Percentiles rank a stretch among this genome's conserved stretches.
Evolutionary conservation across 768 basidiomycete species (phyloP).

Genomic region (Tricholoma saponaceum): DNA sequence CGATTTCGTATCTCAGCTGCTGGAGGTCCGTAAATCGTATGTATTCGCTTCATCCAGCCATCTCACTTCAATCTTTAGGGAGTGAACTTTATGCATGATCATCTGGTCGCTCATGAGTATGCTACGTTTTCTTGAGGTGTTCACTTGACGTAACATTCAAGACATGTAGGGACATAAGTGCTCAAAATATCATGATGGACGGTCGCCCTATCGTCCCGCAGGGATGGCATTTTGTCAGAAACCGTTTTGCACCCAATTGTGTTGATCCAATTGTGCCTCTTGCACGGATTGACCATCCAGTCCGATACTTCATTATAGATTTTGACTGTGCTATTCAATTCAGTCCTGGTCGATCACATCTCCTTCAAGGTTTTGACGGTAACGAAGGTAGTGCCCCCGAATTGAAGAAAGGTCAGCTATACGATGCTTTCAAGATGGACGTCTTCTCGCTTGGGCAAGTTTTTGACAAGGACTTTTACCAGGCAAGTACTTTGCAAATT

Average conservation of each 20-base stretch:
- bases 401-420: neutral
- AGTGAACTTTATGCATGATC: constrained; percentile 25
- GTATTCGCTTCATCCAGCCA: neutral
- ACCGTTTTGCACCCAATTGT: constrained; percentile 26
- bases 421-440: constrained; percentile 9
- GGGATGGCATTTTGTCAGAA: constrained; percentile 31
- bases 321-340: constrained; percentile 24
- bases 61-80: constrained; percentile 15
- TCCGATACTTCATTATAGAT: constrained; percentile 36
- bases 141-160: neutral
- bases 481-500: no score
- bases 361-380: constrained; percentile 6
- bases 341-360: constrained; percentile 13
- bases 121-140: neutral
- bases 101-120: constrained; percentile 26
- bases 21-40: no score
- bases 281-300: constrained; percentile 28
- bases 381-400: constrained; percentile 8
- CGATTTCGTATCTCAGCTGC: constrained; percentile 27
- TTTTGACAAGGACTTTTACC: constrained; percentile 12
- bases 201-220: constrained; percentile 25
- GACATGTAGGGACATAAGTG: constrained; percentile 23
- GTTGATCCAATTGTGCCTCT: constrained; percentile 21
- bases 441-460: constrained; percentile 9
- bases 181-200: constrained; percentile 37